These are phyloP conservation scores for Gryganskiella cystojenkinii DNA, from an alignment of 192 early-diverging fungal species.

Conservation along the genomic window DNA sequence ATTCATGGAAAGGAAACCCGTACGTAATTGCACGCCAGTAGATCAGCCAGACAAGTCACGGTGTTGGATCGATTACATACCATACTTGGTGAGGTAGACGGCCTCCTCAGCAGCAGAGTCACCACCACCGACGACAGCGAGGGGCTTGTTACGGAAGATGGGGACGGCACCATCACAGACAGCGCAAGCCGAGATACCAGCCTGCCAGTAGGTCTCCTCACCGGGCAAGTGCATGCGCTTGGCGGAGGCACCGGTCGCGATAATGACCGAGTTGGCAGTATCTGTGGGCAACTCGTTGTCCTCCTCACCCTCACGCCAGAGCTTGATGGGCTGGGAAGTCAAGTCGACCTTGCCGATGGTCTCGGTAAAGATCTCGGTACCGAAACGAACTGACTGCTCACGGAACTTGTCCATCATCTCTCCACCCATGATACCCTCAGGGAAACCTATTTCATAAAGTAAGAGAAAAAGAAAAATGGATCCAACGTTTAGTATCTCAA, in stretches of 20 bases:
- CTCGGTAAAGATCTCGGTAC: slow-evolving; percentile 90
- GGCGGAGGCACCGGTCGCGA: slow-evolving; percentile 99
- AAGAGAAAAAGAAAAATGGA: background rate
- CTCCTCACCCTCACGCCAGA: slow-evolving; percentile 88
- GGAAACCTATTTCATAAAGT: slow-evolving; percentile 69
- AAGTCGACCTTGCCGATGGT: slow-evolving; percentile 92
- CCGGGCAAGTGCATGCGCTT: slow-evolving; percentile 90
- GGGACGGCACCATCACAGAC: slow-evolving; percentile 99
- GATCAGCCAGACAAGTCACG: too few species aligned
- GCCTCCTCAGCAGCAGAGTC: slow-evolving; percentile 98
- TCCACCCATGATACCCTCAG: slow-evolving; percentile 86
- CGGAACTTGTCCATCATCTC: slow-evolving; percentile 91
- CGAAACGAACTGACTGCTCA: slow-evolving; percentile 87
- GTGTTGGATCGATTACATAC: slow-evolving; percentile 40
- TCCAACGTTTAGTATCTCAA: background rate
- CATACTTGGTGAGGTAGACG: slow-evolving; percentile 95
- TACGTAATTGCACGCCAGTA: too few species aligned
- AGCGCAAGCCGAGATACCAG: slow-evolving; percentile 99
- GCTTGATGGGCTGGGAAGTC: slow-evolving; percentile 81
- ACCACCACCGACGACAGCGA: slow-evolving; percentile 96
- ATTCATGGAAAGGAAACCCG: too few species aligned
- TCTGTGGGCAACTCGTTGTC: slow-evolving; percentile 75
- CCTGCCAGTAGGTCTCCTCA: slow-evolving; percentile 96
- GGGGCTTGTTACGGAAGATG: slow-evolving; percentile 95
- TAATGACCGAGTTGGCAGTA: slow-evolving; percentile 85